Conservation (phyloP, 2,329 filamentous ascomycete genomes). For the Alternaria dauci region DNA sequence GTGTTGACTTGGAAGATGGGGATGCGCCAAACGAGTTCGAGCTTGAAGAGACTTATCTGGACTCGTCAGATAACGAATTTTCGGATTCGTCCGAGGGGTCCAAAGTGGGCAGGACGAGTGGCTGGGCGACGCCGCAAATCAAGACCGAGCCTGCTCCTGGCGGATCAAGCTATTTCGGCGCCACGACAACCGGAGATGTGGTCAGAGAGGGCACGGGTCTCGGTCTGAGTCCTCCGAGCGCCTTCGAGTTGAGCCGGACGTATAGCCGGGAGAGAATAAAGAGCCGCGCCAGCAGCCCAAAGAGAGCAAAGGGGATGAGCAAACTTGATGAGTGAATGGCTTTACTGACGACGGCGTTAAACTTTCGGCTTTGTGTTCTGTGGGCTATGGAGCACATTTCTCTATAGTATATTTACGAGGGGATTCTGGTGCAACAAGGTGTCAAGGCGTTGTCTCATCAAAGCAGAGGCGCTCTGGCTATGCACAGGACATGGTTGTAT, state of each 20-base stretch:
- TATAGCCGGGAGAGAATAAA: constrained; percentile 84
- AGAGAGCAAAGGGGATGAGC: constrained; percentile 43
- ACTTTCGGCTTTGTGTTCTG: background rate
- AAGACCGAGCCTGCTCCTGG: constrained; percentile 43
- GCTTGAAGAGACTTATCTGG: constrained; percentile 58
- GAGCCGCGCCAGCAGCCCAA: constrained; percentile 60
- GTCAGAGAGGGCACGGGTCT: constrained; percentile 42
- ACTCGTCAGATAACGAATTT: constrained; percentile 66
- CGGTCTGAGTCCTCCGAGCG: constrained; percentile 40
- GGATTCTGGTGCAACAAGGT: background rate
- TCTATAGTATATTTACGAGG: background rate
- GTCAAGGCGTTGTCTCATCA: background rate
- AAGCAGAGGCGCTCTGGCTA: background rate
- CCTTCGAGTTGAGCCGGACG: constrained; percentile 72
- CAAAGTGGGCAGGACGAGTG: constrained; percentile 68
- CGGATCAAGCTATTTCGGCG: constrained; percentile 33
- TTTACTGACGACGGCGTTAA: background rate
- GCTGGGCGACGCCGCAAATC: constrained; percentile 72
- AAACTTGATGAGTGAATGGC: constrained; percentile 28
- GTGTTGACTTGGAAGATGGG: constrained; percentile 76
- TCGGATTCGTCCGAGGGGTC: constrained; percentile 69
- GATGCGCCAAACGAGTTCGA: constrained; percentile 76
- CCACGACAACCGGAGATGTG: constrained; percentile 26
- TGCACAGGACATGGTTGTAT: background rate
- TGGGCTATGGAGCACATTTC: background rate